phyloP scores from a whole-genome alignment of 805 yeast species.

The Myxozyma neglecta region DNA sequence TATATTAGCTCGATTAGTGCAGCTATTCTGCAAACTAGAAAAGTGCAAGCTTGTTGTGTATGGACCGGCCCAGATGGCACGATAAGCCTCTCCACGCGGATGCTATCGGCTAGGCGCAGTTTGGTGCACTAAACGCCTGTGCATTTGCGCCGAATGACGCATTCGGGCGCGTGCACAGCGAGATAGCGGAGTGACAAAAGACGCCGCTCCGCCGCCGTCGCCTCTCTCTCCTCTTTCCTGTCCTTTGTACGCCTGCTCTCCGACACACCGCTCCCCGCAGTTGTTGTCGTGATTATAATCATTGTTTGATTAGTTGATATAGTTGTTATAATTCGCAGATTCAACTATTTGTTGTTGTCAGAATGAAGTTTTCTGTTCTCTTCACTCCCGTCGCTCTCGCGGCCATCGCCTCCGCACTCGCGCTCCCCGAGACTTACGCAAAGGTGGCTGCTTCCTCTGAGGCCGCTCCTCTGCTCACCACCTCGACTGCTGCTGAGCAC shows the following conservation, averaged over 20 bases:
- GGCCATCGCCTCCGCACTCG: slow-evolving; percentile 30
- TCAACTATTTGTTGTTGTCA: background rate
- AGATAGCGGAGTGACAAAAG: background rate
- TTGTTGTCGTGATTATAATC: background rate
- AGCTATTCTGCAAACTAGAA: too few species aligned
- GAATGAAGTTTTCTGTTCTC: slow-evolving; percentile 26
- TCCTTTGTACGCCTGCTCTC: slow-evolving; percentile 1
- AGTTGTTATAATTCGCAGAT: too few species aligned
- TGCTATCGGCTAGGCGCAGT: background rate
- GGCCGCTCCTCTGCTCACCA: slow-evolving; percentile 48
- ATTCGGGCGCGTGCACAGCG: background rate
- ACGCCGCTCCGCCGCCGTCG: slow-evolving; percentile 3
- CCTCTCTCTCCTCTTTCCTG: slow-evolving; percentile 1
- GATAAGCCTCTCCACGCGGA: background rate
- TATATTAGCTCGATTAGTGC: too few species aligned
- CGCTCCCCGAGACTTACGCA: slow-evolving; percentile 23
- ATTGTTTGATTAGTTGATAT: background rate
- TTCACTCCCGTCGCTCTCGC: slow-evolving; percentile 20
- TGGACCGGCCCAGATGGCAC: too few species aligned
- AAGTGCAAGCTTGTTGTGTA: too few species aligned
- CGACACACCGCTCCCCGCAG: background rate
- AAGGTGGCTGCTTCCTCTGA: slow-evolving; percentile 5
- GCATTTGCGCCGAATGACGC: slow-evolving; percentile 8
- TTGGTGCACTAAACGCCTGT: background rate
- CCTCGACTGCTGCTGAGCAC: slow-evolving; percentile 42